Evolutionary conservation across 1,284 basidiomycete species (phyloP).

Genomic region (Amylostereum areolatum): DNA sequence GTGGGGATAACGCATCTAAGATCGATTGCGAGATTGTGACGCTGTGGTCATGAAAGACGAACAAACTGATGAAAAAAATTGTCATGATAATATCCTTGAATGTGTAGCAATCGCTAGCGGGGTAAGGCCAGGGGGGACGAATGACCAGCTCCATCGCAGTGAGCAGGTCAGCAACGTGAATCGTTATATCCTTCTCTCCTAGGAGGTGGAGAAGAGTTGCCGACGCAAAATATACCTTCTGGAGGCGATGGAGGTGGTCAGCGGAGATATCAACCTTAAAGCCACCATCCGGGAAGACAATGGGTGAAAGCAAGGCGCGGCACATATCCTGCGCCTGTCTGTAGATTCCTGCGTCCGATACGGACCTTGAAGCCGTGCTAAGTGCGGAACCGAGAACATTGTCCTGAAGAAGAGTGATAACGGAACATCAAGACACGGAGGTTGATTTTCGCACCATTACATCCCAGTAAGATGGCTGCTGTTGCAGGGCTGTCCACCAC

Average conservation of each 20-base stretch:
- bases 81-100: conserved; percentile 19
- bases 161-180: conserved; percentile 17
- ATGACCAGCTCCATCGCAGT: conserved; percentile 18
- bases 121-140: conserved; percentile 11
- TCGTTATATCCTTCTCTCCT: background rate
- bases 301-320: conserved; percentile 14
- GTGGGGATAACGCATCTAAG: conserved; percentile 6
- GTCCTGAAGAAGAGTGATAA: conserved; percentile 12
- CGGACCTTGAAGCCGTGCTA: conserved; percentile 12
- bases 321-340: conserved; percentile 19
- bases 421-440: background rate
- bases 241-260: conserved; percentile 18
- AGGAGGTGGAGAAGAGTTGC: conserved; percentile 13
- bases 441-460: conserved; percentile 16
- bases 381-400: conserved; percentile 20
- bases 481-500: conserved; percentile 24
- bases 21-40: conserved; percentile 10
- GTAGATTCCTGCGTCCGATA: conserved; percentile 7
- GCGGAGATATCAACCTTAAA: conserved; percentile 10
- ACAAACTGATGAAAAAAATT: conserved; percentile 16
- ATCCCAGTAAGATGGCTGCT: conserved; percentile 21
- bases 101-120: conserved; percentile 14
- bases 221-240: conserved; percentile 19
- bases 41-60: conserved; percentile 11
- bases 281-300: conserved; percentile 13